A percentile compares a stretch with the other conserved stretches of the same genome.
Conservation (phyloP, 208 protist genomes). For the Phytomonas sp. region DNA sequence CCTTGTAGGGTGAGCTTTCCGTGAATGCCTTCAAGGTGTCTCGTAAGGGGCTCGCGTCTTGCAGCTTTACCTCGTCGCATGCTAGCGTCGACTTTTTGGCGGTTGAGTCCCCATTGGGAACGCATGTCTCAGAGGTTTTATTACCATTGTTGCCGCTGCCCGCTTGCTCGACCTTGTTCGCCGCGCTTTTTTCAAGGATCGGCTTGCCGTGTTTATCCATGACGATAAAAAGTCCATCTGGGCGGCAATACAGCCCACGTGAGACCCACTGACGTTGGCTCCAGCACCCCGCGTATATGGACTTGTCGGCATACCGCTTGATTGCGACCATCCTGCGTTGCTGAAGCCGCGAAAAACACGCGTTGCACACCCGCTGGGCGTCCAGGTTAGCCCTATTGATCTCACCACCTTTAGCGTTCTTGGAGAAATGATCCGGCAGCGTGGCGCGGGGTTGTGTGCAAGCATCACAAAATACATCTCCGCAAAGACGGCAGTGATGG, state of each 20-base stretch:
- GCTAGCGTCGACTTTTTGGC: background rate
- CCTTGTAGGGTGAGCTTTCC: slow-evolving; percentile 35
- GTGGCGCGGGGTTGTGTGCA: slow-evolving; percentile 66
- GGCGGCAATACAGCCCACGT: slow-evolving; percentile 62
- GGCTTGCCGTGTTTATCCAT: slow-evolving; percentile 49
- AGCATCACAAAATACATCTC: slow-evolving; percentile 83
- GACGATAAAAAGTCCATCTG: slow-evolving; percentile 62
- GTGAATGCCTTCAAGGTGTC: slow-evolving; percentile 27
- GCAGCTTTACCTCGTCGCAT: slow-evolving; percentile 9
- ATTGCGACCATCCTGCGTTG: slow-evolving; percentile 65
- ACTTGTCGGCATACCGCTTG: slow-evolving; percentile 42
- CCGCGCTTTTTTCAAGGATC: slow-evolving; percentile 14
- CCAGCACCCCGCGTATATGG: slow-evolving; percentile 79
- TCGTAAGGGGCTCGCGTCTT: slow-evolving; percentile 37
- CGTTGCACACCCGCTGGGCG: slow-evolving; percentile 64
- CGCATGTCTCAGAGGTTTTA: background rate
- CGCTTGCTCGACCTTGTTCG: background rate
- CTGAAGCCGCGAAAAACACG: slow-evolving; percentile 55
- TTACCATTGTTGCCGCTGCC: slow-evolving; percentile 2
- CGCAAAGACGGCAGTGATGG: slow-evolving; percentile 92
- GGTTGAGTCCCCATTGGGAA: background rate
- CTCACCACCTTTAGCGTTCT: slow-evolving; percentile 9
- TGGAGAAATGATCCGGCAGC: slow-evolving; percentile 58
- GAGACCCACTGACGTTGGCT: slow-evolving; percentile 61
- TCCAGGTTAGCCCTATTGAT: slow-evolving; percentile 10